Conservation (phyloP, 2,329 filamentous ascomycete genomes). For the Pleurostoma richardsiae region DNA sequence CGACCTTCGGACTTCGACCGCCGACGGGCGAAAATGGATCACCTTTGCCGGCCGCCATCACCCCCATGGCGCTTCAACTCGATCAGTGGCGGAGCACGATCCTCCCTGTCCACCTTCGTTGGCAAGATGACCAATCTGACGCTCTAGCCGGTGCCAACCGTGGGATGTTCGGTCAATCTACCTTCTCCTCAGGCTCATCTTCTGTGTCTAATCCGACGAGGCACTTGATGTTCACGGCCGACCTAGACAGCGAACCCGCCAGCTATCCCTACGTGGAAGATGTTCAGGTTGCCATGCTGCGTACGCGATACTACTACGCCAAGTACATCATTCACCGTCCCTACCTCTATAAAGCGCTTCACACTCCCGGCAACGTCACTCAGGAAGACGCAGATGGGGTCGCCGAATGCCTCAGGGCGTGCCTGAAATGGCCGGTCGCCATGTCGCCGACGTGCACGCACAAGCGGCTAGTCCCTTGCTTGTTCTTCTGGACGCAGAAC, state of each 20-base stretch:
- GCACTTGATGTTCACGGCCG: constrained; percentile 36
- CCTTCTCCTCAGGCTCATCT: constrained; percentile 12
- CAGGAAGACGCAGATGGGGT: constrained; percentile 48
- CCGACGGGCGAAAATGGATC: not conserved
- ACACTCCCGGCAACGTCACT: constrained; percentile 48
- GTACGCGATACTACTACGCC: constrained; percentile 54
- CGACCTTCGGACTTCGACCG: no score
- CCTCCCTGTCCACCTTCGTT: constrained; percentile 48
- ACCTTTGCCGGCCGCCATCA: constrained; percentile 32
- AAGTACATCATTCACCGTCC: constrained; percentile 54
- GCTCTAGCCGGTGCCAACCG: constrained; percentile 27
- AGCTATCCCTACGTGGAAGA: constrained; percentile 49
- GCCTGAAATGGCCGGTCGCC: constrained; percentile 55
- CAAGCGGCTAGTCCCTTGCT: constrained; percentile 53
- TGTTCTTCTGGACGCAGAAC: constrained; percentile 60
- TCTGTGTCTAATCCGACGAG: constrained; percentile 2
- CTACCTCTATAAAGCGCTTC: constrained; percentile 55
- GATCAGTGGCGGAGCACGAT: constrained; percentile 50
- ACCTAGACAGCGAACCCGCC: constrained; percentile 35
- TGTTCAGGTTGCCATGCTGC: constrained; percentile 50
- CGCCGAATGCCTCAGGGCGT: constrained; percentile 51
- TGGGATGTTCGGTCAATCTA: constrained; percentile 10
- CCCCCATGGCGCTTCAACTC: constrained; percentile 47
- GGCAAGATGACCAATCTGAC: constrained; percentile 47
- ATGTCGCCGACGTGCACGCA: constrained; percentile 51